Percentiles rank a stretch among this genome's conserved stretches.
Evolutionary conservation across 2,329 filamentous ascomycete genomes (phyloP).

Genomic region (Clonostachys chloroleuca): DNA sequence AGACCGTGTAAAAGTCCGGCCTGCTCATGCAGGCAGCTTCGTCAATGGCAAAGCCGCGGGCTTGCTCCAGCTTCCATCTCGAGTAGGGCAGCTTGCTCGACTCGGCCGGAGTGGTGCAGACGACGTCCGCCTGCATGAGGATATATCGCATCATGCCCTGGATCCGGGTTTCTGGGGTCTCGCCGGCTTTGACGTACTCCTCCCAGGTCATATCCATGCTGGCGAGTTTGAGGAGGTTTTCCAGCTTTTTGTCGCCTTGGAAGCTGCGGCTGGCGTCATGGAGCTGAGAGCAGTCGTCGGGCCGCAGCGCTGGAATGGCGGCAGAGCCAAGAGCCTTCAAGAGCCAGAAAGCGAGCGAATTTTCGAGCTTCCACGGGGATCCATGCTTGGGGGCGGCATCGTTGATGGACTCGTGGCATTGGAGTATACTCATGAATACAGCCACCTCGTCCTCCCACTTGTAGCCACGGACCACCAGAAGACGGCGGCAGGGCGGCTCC

Average conservation of each 20-base stretch:
- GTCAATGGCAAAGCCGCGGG: constrained; percentile 8
- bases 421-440: background rate
- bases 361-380: constrained; percentile 1
- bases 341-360: constrained; percentile 2
- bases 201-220: too few species aligned
- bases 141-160: background rate
- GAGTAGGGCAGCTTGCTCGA: background rate
- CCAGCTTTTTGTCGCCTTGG: too few species aligned
- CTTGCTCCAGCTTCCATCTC: background rate
- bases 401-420: background rate
- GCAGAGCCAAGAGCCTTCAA: background rate
- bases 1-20: constrained; percentile 8
- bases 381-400: background rate
- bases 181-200: background rate
- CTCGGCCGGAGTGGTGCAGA: background rate
- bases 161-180: background rate
- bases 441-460: background rate
- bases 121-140: background rate
- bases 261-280: too few species aligned
- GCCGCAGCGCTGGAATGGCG: background rate
- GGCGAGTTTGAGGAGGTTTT: too few species aligned
- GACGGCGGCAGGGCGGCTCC: background rate
- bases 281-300: background rate
- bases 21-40: constrained; percentile 12
- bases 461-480: background rate